Evolutionary conservation across 2,329 filamentous ascomycete species (phyloP), one percentile per base, ranked within the genome.

Genomic region (Claviceps sp.): DNA sequence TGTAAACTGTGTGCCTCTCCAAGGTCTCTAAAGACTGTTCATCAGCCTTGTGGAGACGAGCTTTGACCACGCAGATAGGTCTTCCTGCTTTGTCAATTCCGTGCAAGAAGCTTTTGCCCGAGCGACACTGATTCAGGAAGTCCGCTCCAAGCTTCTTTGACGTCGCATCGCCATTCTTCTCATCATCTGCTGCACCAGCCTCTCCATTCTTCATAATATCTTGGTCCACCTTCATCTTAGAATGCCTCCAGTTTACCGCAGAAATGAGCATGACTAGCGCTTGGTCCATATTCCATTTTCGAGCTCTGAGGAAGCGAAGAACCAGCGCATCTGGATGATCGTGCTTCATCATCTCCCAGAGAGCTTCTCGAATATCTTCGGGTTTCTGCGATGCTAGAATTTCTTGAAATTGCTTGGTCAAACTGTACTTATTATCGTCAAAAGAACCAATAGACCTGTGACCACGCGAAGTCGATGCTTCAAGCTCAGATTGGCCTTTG

Each of bases 301-400:
- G 78, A n/a, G 89, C 89, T 49, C 89, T 77, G 52, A 95, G 72
- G 67, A 95, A 95, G 43, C 89, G 82, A 53, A 95, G 71, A 16
- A 91, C 71, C 18, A 94, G 72, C 2, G 84, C 85, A 69, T 98
- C 93, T 0, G 93, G 93, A 64, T 97, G 82, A 63, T 98, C 93
- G 61, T 93, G 85, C 72, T 97, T 98, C 54, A 91, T 80, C 89
- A 96, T 95, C 58, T 73, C 78, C 93, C 93, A 97, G 63, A 97
- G 86, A 0, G 89, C 84, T 16, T 76, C 74, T 50, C 89, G 81
- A 57, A 98, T 80, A 44, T 85, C 77, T 61, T 94, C 88, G 0
- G 91, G 87, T 0, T 82, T 77, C 61, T 85, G 78, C 54, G 78
- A 87, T 48, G 85, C 83, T 9, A 98, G 69, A 0, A 89, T 88